phyloP scores from a whole-genome alignment of 495 filamentous ascomycete genomes.

The Daldinia childiae region DNA sequence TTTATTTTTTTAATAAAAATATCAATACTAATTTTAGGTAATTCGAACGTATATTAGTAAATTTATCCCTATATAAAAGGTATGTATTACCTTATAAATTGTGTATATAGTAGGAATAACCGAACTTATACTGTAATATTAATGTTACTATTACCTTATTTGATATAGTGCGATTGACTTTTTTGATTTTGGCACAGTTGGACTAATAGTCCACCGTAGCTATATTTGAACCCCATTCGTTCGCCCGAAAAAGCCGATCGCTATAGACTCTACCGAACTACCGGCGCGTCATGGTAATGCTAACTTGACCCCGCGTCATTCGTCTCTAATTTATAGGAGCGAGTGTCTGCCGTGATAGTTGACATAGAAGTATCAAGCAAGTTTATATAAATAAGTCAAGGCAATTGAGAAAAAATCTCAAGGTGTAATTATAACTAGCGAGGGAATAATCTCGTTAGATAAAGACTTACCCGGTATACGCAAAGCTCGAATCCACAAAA shows the following conservation, averaged over 20 bases:
- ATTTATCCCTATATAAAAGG: too few relatives aligned
- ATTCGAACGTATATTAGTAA: too few relatives aligned
- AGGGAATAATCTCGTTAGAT: not conserved
- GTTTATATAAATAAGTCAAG: not conserved
- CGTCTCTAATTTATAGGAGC: not conserved
- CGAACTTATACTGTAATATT: too few relatives aligned
- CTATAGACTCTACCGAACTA: slow-evolving; percentile 21
- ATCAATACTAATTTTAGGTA: too few relatives aligned
- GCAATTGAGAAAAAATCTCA: not conserved
- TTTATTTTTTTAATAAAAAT: too few relatives aligned
- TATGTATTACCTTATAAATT: too few relatives aligned
- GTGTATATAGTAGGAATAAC: too few relatives aligned
- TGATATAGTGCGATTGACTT: too few relatives aligned
- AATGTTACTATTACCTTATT: too few relatives aligned
- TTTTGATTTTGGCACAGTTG: too few relatives aligned
- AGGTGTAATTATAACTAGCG: not conserved
- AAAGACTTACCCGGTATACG: not conserved
- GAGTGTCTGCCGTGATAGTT: not conserved
- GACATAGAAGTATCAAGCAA: not conserved
- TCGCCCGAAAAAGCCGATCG: slow-evolving; percentile 30
- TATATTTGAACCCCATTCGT: slow-evolving; percentile 23
- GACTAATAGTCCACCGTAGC: too few relatives aligned
- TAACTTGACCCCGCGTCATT: slow-evolving; percentile 29
- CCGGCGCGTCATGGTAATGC: slow-evolving; percentile 13
- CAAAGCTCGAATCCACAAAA: not conserved